Percentiles rank a stretch among this genome's conserved stretches.
phyloP scores from a whole-genome alignment of 805 yeast species.

The Metschnikowia amazonensis region DNA sequence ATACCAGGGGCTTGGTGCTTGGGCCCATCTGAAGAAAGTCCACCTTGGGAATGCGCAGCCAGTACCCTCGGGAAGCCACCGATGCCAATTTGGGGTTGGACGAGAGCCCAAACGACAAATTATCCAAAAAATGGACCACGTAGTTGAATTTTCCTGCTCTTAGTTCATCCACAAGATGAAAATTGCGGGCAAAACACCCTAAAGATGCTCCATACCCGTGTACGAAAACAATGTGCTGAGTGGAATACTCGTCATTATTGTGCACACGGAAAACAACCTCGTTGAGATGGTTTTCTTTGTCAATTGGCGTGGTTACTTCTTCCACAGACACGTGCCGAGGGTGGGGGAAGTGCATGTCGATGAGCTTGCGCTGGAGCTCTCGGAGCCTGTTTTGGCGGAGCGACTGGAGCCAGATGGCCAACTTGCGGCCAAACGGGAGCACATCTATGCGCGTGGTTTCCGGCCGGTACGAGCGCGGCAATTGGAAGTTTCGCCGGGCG shows the following conservation, averaged over 20 bases:
- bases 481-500: constrained; percentile 7
- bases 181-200: constrained; percentile 55
- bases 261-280: constrained; percentile 31
- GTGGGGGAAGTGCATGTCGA: constrained; percentile 32
- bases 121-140: constrained; percentile 49
- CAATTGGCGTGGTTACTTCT: constrained; percentile 21
- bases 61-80: constrained; percentile 9
- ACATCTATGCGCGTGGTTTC: constrained; percentile 9
- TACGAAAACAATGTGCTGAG: constrained; percentile 46
- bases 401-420: constrained; percentile 22
- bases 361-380: constrained; percentile 31
- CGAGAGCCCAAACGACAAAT: constrained; percentile 49
- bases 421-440: constrained; percentile 12
- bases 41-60: constrained; percentile 20
- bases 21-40: constrained; percentile 23
- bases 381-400: constrained; percentile 25
- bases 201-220: constrained; percentile 58
- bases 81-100: constrained; percentile 37
- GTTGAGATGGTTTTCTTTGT: constrained; percentile 30
- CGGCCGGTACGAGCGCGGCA: constrained; percentile 11
- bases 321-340: constrained; percentile 19
- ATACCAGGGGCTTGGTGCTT: constrained; percentile 22
- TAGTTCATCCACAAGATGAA: constrained; percentile 36
- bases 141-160: constrained; percentile 32
- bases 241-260: constrained; percentile 20